phyloP scores from a whole-genome alignment of 1,284 basidiomycete species.

The Caloboletus firmus region DNA sequence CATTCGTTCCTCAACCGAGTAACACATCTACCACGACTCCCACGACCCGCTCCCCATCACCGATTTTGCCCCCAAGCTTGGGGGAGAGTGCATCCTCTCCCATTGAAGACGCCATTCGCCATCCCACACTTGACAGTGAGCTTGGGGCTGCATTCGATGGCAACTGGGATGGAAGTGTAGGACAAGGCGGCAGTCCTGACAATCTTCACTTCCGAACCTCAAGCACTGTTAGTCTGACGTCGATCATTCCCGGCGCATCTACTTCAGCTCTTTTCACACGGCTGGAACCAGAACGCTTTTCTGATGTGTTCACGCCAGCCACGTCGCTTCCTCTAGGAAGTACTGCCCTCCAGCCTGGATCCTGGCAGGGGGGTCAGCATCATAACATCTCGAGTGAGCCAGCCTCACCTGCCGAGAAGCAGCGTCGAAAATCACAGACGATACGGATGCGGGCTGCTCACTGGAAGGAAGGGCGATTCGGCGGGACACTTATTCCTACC shows the following conservation, averaged over 20 bases:
- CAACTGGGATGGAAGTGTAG: constrained; percentile 16
- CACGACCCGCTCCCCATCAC: constrained; percentile 27
- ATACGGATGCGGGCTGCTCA: constrained; percentile 45
- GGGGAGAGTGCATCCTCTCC: constrained; percentile 6
- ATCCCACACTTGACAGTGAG: constrained; percentile 35
- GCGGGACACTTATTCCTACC: constrained; percentile 28
- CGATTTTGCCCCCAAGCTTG: constrained; percentile 7
- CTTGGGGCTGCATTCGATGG: constrained; percentile 30
- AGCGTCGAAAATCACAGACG: constrained; percentile 44
- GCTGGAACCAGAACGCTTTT: constrained; percentile 1
- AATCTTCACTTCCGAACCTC: constrained; percentile 21
- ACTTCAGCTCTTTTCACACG: constrained; percentile 2
- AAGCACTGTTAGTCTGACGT: constrained; percentile 25
- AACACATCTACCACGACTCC: constrained; percentile 19
- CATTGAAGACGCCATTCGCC: constrained; percentile 4
- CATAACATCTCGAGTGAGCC: constrained; percentile 1
- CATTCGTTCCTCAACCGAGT: constrained; percentile 36
- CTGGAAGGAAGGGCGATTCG: constrained; percentile 47
- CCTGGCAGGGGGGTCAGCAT: constrained; percentile 11
- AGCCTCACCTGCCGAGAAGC: constrained; percentile 25
- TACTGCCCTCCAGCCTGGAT: constrained; percentile 4
- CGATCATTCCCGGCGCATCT: constrained; percentile 13
- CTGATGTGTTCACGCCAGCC: constrained; percentile 4
- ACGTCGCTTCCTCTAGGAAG: constrained; percentile 10
- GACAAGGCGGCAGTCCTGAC: constrained; percentile 3